A percentile compares a stretch with the other conserved stretches of the same genome.
phyloP scores from a whole-genome alignment of 768 basidiomycete genomes.

The Suillus spraguei region DNA sequence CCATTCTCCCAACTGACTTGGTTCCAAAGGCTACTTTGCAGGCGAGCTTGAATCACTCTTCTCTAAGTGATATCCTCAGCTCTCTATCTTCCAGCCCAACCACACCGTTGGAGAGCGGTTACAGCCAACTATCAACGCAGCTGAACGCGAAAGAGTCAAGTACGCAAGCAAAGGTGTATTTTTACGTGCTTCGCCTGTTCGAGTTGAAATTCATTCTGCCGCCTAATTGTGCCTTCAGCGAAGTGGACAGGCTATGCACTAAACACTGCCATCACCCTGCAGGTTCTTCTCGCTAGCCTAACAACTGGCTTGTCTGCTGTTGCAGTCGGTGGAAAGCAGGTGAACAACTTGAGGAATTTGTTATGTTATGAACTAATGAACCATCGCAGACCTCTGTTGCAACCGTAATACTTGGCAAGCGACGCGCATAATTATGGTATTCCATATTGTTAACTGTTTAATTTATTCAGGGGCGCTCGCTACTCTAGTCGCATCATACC shows the following conservation, averaged over 20 bases:
- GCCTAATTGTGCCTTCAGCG: conserved; percentile 15
- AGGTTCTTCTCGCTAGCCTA: conserved; percentile 31
- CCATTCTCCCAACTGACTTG: neutral
- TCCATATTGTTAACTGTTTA: neutral
- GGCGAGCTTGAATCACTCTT: neutral
- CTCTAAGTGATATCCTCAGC: neutral
- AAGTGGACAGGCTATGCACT: conserved; percentile 15
- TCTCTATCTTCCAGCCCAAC: neutral
- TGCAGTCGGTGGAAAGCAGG: conserved; percentile 19
- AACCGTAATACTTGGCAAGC: conserved; percentile 30
- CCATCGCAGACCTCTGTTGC: conserved; percentile 28
- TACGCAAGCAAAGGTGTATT: conserved; percentile 43
- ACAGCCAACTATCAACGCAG: conserved; percentile 48
- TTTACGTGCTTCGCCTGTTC: neutral
- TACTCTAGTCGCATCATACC: conserved; percentile 42
- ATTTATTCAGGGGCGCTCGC: conserved; percentile 31
- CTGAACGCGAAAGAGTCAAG: conserved; percentile 44
- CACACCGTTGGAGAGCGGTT: conserved; percentile 49
- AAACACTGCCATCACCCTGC: conserved; percentile 29
- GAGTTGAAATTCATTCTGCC: neutral
- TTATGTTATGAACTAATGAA: neutral
- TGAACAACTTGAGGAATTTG: conserved; percentile 7
- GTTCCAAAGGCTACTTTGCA: neutral
- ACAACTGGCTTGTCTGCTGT: conserved; percentile 29
- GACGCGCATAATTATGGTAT: neutral